A percentile compares a stretch with the other conserved stretches of the same genome.
phyloP scores from a whole-genome alignment of 2,329 filamentous ascomycete species.

The Microdochium bolleyi region DNA sequence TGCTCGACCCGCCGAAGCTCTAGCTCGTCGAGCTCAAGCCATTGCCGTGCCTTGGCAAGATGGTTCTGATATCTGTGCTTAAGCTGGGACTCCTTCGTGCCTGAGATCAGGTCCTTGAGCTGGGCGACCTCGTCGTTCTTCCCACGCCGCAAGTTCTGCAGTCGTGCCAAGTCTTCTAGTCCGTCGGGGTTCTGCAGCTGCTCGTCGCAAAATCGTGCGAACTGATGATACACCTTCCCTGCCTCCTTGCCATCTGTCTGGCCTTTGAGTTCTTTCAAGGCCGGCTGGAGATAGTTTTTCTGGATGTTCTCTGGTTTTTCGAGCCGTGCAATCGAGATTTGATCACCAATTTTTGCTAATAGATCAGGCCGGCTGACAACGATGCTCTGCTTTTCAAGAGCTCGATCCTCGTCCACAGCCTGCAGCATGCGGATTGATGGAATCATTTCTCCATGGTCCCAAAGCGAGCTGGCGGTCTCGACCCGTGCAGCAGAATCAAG shows the following conservation, averaged over 20 bases:
- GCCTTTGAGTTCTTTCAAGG: conserved; percentile 71
- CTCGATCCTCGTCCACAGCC: conserved; percentile 53
- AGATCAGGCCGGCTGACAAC: conserved; percentile 68
- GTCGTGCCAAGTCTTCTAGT: conserved; percentile 73
- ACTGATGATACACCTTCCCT: conserved; percentile 87
- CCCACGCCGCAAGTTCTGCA: conserved; percentile 70
- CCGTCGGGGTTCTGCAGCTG: conserved; percentile 83
- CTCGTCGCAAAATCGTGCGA: conserved; percentile 90
- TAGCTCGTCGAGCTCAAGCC: conserved; percentile 82
- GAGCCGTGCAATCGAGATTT: conserved; percentile 80
- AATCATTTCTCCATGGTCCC: conserved; percentile 87
- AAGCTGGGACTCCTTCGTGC: conserved; percentile 41
- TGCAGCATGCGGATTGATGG: conserved; percentile 86
- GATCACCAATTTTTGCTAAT: conserved; percentile 79
- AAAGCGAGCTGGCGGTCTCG: conserved; percentile 82
- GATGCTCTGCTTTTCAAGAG: conserved; percentile 62
- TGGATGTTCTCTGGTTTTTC: conserved; percentile 90
- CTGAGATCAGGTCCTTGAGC: conserved; percentile 52
- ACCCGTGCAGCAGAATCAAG: conserved; percentile 71
- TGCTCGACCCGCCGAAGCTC: conserved; percentile 75
- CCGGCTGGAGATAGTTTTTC: conserved; percentile 74
- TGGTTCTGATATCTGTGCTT: conserved; percentile 51
- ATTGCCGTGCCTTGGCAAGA: conserved; percentile 68
- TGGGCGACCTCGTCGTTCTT: conserved; percentile 76
- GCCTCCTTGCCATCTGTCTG: conserved; percentile 62